Percentiles rank a stretch among this genome's conserved stretches.
Conservation (phyloP, 768 basidiomycete species). For the Tephrocybe sp. region DNA sequence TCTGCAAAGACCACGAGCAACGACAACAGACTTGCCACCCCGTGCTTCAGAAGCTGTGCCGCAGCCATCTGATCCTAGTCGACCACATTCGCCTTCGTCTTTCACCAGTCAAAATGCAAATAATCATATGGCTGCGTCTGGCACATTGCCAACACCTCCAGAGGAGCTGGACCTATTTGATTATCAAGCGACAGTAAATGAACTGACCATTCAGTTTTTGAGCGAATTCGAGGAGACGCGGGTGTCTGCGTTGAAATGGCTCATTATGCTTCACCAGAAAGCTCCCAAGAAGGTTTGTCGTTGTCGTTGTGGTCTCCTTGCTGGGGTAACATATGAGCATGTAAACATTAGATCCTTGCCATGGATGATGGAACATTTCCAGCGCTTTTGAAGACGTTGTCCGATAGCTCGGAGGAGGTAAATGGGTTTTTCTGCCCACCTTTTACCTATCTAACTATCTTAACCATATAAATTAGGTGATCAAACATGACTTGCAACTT, state of each 20-base stretch:
- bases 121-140: constrained; percentile 26
- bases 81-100: constrained; percentile 64
- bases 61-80: constrained; percentile 33
- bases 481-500: constrained; percentile 94
- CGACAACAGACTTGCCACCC: constrained; percentile 32
- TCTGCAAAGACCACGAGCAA: constrained; percentile 24
- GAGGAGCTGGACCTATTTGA: constrained; percentile 79
- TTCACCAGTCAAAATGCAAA: constrained; percentile 38
- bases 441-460: not conserved
- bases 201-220: constrained; percentile 88
- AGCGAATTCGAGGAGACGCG: constrained; percentile 97
- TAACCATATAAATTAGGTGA: constrained; percentile 52
- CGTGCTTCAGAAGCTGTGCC: constrained; percentile 31
- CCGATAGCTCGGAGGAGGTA: constrained; percentile 95
- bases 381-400: constrained; percentile 90
- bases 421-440: constrained; percentile 5
- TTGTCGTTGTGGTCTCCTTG: constrained; percentile 1
- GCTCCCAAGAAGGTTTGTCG: constrained; percentile 82
- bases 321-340: not conserved
- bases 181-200: constrained; percentile 90
- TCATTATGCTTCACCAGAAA: constrained; percentile 98
- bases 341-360: constrained; percentile 70
- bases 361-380: constrained; percentile 98
- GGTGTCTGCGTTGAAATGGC: constrained; percentile 94
- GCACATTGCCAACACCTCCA: constrained; percentile 14